Evolutionary conservation across 352 stramenopile species (phyloP), one percentile per base, ranked within the genome.

Genomic region (Discostella stelligera): DNA sequence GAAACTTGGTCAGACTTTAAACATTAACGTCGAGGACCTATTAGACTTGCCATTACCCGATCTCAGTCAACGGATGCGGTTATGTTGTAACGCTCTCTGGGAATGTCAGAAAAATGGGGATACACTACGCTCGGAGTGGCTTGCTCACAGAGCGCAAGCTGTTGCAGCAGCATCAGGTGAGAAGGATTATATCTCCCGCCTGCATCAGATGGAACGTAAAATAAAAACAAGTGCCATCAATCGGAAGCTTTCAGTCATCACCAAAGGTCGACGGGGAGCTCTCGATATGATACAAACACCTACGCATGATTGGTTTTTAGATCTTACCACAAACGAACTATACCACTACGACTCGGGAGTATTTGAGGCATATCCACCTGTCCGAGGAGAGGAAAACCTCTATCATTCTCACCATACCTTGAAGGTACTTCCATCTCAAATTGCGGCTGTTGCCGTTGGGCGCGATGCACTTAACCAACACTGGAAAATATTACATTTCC

Each of bases 331-430:
- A n/a, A 52, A 75, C 2, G 65, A 75, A 44, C 9, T 80, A 0
- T 74, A 71, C 32, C 65, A 69, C n/a, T 71, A 71, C 18, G 32
- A 65, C 2, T 0, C 48, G 25, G 72, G 72, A 7, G 44, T 50
- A 16, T 80, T 74, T 20, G 50, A 80, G 30, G 59, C 65, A 52
- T 54, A 71, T 23, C 16, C 72, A 32, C 27, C 27, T 32, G 27
- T n/a, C n/a, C n/a, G n/a, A 32, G 14, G 3, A 18, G 20, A 44
- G 0, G 5, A 10, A n/a, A 21, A 27, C 20, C n/a, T 8, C 0
- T 80, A 63, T 48, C 55, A 68, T 21, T 30, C 9, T 0, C 65
- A 80, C 37, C 65, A 75, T 50, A 59, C 49, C 6, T 10, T 80
- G 2, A 80, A 80, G 30, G 49, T 75, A 18, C 16, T 71, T 37